Conservation (phyloP, 2,329 filamentous ascomycete species). For the Nemania sp. region DNA sequence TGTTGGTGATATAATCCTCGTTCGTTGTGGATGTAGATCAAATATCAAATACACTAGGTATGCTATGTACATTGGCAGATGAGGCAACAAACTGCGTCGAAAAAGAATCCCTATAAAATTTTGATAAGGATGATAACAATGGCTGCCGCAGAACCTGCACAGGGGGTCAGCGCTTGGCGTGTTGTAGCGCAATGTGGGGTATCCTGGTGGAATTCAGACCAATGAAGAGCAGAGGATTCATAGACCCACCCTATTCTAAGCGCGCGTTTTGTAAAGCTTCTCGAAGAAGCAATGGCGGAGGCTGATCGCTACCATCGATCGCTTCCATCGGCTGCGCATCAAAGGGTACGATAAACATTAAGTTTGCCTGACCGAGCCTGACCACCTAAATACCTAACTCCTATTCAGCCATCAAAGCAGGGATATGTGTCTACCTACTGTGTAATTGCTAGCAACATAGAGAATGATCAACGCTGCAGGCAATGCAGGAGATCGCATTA, state of each 20-base stretch:
- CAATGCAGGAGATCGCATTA: not conserved
- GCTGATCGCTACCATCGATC: not conserved
- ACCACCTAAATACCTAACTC: not conserved
- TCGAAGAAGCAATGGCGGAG: constrained; percentile 5
- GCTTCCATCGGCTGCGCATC: not conserved
- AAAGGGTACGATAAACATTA: too few relatives aligned
- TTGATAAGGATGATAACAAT: constrained; percentile 36
- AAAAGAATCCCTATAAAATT: constrained; percentile 31
- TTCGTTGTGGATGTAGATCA: constrained; percentile 14
- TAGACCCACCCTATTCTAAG: constrained; percentile 19
- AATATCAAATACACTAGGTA: constrained; percentile 1
- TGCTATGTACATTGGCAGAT: not conserved
- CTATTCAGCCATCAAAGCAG: not conserved
- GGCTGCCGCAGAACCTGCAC: not conserved
- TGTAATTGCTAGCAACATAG: not conserved
- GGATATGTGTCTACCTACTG: too few relatives aligned
- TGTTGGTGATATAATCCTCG: constrained; percentile 5
- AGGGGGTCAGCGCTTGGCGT: constrained; percentile 5
- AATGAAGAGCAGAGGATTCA: not conserved
- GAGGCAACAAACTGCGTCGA: constrained; percentile 16
- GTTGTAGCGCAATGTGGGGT: constrained; percentile 6
- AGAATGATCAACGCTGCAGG: not conserved
- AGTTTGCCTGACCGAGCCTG: too few relatives aligned
- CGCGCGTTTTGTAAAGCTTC: constrained; percentile 29
- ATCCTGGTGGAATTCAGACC: constrained; percentile 12